Conservation (phyloP, 768 basidiomycete species). For the Sporobolomyces phaffii region DNA sequence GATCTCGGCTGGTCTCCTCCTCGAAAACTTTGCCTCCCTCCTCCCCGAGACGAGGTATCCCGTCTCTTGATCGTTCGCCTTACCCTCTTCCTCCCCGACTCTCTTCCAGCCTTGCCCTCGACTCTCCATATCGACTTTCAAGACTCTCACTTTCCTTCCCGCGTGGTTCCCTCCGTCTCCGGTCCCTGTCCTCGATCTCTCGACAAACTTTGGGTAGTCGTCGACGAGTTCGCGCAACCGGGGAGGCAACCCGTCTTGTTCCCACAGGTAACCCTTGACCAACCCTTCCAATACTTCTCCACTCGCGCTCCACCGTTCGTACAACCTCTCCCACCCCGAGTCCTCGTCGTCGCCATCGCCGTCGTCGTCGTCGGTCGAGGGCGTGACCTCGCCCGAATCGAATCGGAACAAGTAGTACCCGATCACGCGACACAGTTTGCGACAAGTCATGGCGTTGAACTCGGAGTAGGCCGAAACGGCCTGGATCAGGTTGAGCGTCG, state of each 20-base stretch:
- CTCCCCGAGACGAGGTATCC: slow-evolving; percentile 1
- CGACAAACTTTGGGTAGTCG: slow-evolving; percentile 11
- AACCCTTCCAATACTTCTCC: slow-evolving; percentile 25
- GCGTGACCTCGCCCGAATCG: neutral
- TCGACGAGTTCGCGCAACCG: slow-evolving; percentile 12
- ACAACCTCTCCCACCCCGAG: neutral
- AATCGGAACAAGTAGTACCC: slow-evolving; percentile 26
- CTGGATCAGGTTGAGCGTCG: slow-evolving; percentile 8
- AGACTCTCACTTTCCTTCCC: neutral
- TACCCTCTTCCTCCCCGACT: neutral
- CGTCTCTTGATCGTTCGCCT: slow-evolving; percentile 28
- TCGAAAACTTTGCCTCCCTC: neutral
- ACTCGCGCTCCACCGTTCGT: neutral
- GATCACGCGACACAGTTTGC: slow-evolving; percentile 7
- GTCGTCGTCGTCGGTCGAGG: neutral
- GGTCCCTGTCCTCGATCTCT: neutral
- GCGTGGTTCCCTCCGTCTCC: neutral
- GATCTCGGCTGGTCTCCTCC: slow-evolving; percentile 17
- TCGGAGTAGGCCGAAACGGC: slow-evolving; percentile 19
- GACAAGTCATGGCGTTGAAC: slow-evolving; percentile 28
- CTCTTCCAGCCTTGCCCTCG: slow-evolving; percentile 11
- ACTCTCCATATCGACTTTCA: slow-evolving; percentile 21
- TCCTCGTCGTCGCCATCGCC: neutral
- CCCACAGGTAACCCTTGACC: slow-evolving; percentile 15
- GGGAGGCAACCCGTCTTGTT: slow-evolving; percentile 18